Evolutionary conservation across 2,329 filamentous ascomycete genomes (phyloP), one percentile per base, ranked within the genome.

Genomic region (Juglanconis sp.): DNA sequence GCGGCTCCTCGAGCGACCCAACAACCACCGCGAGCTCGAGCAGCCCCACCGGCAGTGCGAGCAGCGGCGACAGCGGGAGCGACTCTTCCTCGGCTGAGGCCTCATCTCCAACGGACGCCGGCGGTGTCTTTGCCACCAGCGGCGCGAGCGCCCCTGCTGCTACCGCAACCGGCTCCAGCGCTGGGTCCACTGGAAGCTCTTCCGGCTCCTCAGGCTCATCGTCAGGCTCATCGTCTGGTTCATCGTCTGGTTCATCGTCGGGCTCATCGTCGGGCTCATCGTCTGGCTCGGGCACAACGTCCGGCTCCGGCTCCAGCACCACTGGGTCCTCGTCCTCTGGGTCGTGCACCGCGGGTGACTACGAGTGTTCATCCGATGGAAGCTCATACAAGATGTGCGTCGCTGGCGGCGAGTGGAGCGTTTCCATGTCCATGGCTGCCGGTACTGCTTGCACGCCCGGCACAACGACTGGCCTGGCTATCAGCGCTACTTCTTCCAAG

Each of bases 111-210:
- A 58, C 56, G 5, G 47, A n/a, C 1, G 44, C 4, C 42, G 53
- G 52, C 10, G 57, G 52, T 35, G 46, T 51, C 38, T 50, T 51
- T 30, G 52, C 57, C 57, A 60, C 52, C 31, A 49, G 49, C 35
- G 57, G 30, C 3, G 76, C 90, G 53, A 76, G 76, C 3, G 44
- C 56, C 31, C 56, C 56, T 13, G 54, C 60, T 31, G 38, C 56
- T 9, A 51, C 17, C 17, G 36, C 49, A n/a, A 53, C 51, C 6
- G 49, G 65, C 51, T 69, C 72, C 15, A 17, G 54, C 36, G 53
- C 56, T 2, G 38, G 42, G 4, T 56, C 60, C 7, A 35, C 24
- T 24, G 46, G 49, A 9, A 31, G 31, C 48, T 52, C 56, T 11
- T 48, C 48, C 6, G 48, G 40, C 34, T 82, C 76, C 47, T 67